Base-by-base conservation (phyloP, 2,329 filamentous ascomycete genomes). In the Diaporthe sp. region DNA sequence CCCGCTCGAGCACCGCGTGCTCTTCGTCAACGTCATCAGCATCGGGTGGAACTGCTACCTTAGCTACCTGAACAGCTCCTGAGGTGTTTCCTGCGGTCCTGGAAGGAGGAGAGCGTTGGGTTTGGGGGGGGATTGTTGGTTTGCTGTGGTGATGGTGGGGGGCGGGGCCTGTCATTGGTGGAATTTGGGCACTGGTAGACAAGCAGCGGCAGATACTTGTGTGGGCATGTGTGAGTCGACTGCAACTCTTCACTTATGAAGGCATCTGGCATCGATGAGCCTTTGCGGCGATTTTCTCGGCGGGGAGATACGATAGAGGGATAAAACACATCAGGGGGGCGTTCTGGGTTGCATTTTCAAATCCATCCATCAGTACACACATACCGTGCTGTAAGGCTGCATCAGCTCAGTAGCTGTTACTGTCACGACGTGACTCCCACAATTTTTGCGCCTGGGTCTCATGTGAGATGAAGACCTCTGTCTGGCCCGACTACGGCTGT, bases 21-120 rank as follows among this genome's bases (percentile, higher is more conserved):
- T 98, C 79, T 93, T 98, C 77, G 96, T 98, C 80, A 98, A 98
- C 81, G 84, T 97, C 69, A 88, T 98, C 72, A 94, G 87, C 72
- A 89, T 91, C 78, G 90, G 90, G 77, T 92, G 91, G 91, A 92
- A 92, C 84, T 90, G 88, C 77, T 92, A 92, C 80, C 82, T 92
- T 79, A 92, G 91, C 83, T 90, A 86, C 83, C 83, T 92, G 72
- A 92, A 92, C 84, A 89, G 87, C 81, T 82, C 85, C 77, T 83
- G 67, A 25, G 73, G 73, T 31, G 12, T 19, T 3, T 15, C 19
- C n/a, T 53, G 8, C 42, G 6, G 42, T 19, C 37, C 10, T 39
- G 37, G 37, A 39, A 39, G 37, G 42, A 19, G 42, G 42, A 19
- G 42, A 49, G 17, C 7, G 15, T 22, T 19, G 44, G 44, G 55